Evolutionary conservation across 2,329 filamentous ascomycete species (phyloP), one percentile per base, ranked within the genome.

Genomic region (Nothophaeocryptopus gaeumannii): DNA sequence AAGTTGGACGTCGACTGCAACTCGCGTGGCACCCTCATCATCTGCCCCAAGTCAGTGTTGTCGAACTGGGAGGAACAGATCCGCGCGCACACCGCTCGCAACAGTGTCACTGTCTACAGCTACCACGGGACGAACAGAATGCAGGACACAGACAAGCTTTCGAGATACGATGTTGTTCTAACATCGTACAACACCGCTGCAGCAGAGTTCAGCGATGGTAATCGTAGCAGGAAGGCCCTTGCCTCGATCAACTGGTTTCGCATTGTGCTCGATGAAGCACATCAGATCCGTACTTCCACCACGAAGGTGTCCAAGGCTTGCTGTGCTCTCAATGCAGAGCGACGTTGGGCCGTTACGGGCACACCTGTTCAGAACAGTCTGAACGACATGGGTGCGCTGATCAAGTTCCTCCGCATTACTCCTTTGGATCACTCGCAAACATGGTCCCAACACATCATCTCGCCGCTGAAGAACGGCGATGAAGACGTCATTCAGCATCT

Each of bases 11-110:
- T 87, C n/a, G 70, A 72, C 14, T 76, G 75, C 36, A 95, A 96
- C 62, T 83, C 82, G 5, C 86, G 83, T 63, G 83, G 88, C 0
- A 97, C 93, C 0, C 74, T 99, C 30, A 78, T 99, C 13, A 82
- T 99, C 12, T 95, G 88, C 49, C 93, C 93, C 1, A 78, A 96
- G 2, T 96, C 89, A 63, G 93, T 92, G 0, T 84, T 97, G 50
- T 85, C 86, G 20, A 99, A 97, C 63, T 99, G 93, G 93, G 86
- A 92, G 61, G 84, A 90, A 59, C 93, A 99, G 69, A 88, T 97
- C 54, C 86, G 86, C 61, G 80, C 87, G 51, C 93, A 99, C 68
- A 75, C 95, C 39, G 77, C 79, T 42, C 76, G 80, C 0, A 78
- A 76, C 0, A 72, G 79, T 7, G 65, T 97, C 13, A 84, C 75